Conservation (phyloP, 495 filamentous ascomycete genomes). For the Penicillium riverlandense region DNA sequence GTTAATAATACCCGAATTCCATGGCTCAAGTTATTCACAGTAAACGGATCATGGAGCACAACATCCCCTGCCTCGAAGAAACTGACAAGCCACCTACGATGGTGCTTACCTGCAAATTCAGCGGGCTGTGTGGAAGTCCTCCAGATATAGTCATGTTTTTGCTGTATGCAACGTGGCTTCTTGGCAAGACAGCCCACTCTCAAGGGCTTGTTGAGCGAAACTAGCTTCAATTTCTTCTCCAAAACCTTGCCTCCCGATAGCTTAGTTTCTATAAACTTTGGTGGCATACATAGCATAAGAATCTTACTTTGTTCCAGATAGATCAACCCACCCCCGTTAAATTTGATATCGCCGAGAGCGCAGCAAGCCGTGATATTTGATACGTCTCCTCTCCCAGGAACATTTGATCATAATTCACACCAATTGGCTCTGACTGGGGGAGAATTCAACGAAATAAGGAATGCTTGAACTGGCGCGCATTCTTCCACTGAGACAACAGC, state of each 20-base stretch:
- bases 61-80: slow-evolving; percentile 48
- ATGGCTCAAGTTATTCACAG: slow-evolving; percentile 3
- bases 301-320: slow-evolving; percentile 29
- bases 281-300: background rate
- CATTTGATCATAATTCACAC: slow-evolving; percentile 45
- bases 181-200: background rate
- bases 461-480: slow-evolving; percentile 24
- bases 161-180: slow-evolving; percentile 29
- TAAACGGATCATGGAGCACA: slow-evolving; percentile 46
- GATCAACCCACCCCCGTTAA: slow-evolving; percentile 41
- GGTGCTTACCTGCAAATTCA: slow-evolving; percentile 17
- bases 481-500: slow-evolving; percentile 35
- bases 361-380: slow-evolving; percentile 43
- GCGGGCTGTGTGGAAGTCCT: slow-evolving; percentile 5
- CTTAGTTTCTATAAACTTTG: slow-evolving; percentile 1
- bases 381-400: slow-evolving; percentile 39
- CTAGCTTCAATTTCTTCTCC: slow-evolving; percentile 16
- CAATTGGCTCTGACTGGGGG: slow-evolving; percentile 42
- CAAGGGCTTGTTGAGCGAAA: slow-evolving; percentile 20
- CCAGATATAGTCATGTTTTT: slow-evolving; percentile 34
- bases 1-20: background rate
- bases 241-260: slow-evolving; percentile 15
- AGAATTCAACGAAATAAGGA: slow-evolving; percentile 42
- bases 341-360: slow-evolving; percentile 36
- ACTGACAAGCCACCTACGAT: slow-evolving; percentile 11